Base-by-base conservation (phyloP, 2,329 filamentous ascomycete species). In the Sporothrix inflata region DNA sequence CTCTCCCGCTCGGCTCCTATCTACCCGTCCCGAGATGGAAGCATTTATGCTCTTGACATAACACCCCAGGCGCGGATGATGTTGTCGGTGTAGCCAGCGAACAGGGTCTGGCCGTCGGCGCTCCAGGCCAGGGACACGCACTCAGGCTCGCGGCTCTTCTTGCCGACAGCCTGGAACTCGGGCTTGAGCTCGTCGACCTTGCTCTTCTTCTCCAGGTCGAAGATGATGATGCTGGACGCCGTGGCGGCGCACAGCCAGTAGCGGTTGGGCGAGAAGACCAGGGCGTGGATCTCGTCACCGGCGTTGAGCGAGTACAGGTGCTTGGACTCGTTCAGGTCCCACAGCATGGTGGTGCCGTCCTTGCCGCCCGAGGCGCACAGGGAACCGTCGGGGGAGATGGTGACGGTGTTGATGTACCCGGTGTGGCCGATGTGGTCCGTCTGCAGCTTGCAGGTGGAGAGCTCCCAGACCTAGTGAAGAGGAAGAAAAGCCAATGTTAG, bases 201-300 rank as follows among this genome's bases (percentile, higher is more conserved):
- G 92, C 92, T 97, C 94, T 99, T 99, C 94, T 99, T 99, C 94
- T 99, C 96, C 79, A 99, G 91, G 83, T 99, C 96, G 88, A 99
- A 99, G 90, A 99, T 98, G 90, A 98, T 98, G 90, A 99, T 98
- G 90, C 91, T 94, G 87, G 90, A 93, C 83, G 94, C 90, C 77
- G 96, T 99, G 83, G 96, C 96, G 83, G 96, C 96, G 90, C 96
- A 99, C 80, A 99, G 92, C 96, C 96, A 99, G 94, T 99, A 99
- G 85, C 96, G 92, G 94, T 99, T 99, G 83, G 96, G 96, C 77
- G 96, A 98, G 93, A 99, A 99, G 85, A 98, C 96, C 79, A 99
- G 95, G 79, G 96, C 95, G 89, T 99, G 96, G 90, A 99, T 99
- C 92, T 98, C 96, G 85, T 99, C 95, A 86, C 95, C 96, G 84